Evolutionary conservation across 805 yeast genomes (phyloP), one percentile per base, ranked within the genome.

Genomic region (Cyberlindnera samutprakarnensis): DNA sequence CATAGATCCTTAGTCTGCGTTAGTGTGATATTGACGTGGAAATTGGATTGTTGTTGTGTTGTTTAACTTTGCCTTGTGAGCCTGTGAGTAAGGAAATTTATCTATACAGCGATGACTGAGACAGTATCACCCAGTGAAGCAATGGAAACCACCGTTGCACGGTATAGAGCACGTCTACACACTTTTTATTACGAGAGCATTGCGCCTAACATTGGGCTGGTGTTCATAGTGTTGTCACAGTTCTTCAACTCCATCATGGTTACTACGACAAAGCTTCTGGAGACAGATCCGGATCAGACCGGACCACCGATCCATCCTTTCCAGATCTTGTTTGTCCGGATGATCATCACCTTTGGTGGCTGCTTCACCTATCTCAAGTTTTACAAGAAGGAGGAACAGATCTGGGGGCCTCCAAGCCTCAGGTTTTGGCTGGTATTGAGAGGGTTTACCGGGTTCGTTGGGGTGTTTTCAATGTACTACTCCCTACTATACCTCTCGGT

Each of bases 211-310:
- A 25, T 50, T 11, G 95, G 95, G 0, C 54, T 81, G 16, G 49
- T 70, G 6, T 61, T 80, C 16, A 59, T 80, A 17, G 53, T 82
- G 6, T 32, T 70, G 9, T 70, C 88, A 4, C 90, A 82, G 50
- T 63, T 83, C 31, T 80, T 80, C 64, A 83, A 82, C 51, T 75
- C 88, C 3, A 51, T 78, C 18, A 85, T 85, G 95, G 69, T 79
- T 6, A 68, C 79, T 6, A 68, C 82, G 5, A 79, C 94, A 42
- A 79, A 84, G 50, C 56, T 85, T n/a, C 57, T 85, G 30, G 83
- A 78, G 38, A 72, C 81, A 1, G 83, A 78, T 43, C 61, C 68
- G 13, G 75, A 67, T 33, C 71, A 76, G 33, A 63, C 62, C 8
- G 28, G 14, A 5, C 62, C 59, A 13, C 81, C 84, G 6, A 69